Evolutionary conservation across 306 rosid genomes (phyloP), one percentile per base, ranked within the genome.

Genomic region (Ormosia semicastrata): DNA sequence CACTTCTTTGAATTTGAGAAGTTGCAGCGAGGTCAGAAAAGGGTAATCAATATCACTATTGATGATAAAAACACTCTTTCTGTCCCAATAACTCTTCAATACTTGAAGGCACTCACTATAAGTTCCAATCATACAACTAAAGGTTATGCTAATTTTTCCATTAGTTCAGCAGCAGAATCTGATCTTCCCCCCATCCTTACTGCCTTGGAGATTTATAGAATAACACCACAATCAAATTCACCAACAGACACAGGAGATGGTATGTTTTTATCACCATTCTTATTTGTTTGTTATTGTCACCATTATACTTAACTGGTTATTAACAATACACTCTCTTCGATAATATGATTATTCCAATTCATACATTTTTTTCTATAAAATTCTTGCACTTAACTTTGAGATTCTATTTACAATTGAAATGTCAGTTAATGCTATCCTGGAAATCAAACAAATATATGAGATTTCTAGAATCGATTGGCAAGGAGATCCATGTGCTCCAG

Each of bases 181-280:
- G 83, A 69, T 9, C 72, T 82, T 50, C 92, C 85, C 5, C 85
- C 89, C 2, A 86, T 84, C 36, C 43, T 86, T 66, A 88, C 83
- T 66, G 91, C 91, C 30, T 5, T 39, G 7, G 91, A 88, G 78
- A 0, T 78, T 17, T 83, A 39, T 47, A 3, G 0, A n/a, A 32
- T 43, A 0, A 34, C 7, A 30, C 17, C 44, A 3, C 71, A 73
- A 46, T 36, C 8, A 12, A n/a, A 14, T 13, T 13, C 36, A 39
- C 66, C 80, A 52, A 80, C 79, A 11, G 37, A 68, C 10, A 4
- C 17, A 68, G 8, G 18, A 68, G 56, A 68, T 44, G 56, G 73
- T 68, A 41, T 9, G 56, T 43, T 15, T 56, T 56, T 18, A 41
- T 33, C 63, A 18, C 34, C 29, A 44, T 44, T 44, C 50, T 44